Evolutionary conservation across 352 stramenopile species (phyloP).

Genomic region (Phytopythium helicoides): DNA sequence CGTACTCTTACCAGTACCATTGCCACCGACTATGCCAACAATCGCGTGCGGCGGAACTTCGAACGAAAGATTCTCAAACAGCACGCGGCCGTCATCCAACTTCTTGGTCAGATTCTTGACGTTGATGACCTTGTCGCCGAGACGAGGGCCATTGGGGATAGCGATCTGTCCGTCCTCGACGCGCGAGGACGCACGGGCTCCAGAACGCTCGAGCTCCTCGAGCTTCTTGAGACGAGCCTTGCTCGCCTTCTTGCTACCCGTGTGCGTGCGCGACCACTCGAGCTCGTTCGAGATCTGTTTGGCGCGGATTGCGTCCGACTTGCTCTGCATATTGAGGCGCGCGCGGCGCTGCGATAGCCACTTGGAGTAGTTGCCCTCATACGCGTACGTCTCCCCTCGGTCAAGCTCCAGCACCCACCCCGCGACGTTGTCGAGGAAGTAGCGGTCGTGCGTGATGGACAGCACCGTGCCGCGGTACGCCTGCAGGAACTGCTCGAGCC

Average conservation of each 20-base stretch:
- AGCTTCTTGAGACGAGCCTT: conserved; percentile 94
- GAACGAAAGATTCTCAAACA: conserved; percentile 95
- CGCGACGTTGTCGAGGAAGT: conserved; percentile 98
- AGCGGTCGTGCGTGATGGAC: conserved; percentile 98
- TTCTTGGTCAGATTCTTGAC: conserved; percentile 72
- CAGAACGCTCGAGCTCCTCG: conserved; percentile 85
- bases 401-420: conserved; percentile 98
- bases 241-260: conserved; percentile 81
- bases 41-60: conserved; percentile 94
- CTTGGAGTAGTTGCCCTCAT: conserved; percentile 98
- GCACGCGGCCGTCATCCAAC: conserved; percentile 62
- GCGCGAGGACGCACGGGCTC: conserved; percentile 44
- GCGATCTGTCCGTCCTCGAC: conserved; percentile 87
- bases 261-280: conserved; percentile 91
- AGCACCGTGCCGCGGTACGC: conserved; percentile 96
- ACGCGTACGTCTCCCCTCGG: conserved; percentile 94
- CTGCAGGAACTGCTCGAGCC: conserved; percentile 97
- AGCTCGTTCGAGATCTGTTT: conserved; percentile 94
- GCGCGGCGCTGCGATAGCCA: conserved; percentile 96
- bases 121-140: conserved; percentile 93
- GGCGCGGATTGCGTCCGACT: conserved; percentile 84
- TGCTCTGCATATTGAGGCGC: conserved; percentile 94
- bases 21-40: conserved; percentile 97
- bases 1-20: conserved; percentile 97
- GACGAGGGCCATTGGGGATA: conserved; percentile 90